Evolutionary conservation across 768 basidiomycete species (phyloP).

Genomic region (Piloderma croceum): DNA sequence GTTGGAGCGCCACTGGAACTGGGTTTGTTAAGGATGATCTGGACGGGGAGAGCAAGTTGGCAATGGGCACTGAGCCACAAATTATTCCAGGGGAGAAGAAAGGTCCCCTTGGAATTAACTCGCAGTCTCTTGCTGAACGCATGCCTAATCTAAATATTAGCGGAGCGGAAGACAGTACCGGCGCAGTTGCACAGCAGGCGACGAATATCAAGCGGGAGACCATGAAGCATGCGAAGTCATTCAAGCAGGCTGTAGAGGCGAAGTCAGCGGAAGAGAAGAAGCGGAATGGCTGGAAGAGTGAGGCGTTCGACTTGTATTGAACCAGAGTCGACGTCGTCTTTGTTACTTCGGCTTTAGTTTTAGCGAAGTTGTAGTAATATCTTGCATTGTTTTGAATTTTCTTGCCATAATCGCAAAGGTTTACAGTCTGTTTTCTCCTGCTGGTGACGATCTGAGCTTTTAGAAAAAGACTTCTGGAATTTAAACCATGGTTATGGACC

Average conservation of each 20-base stretch:
- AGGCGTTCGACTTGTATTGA: conserved; percentile 30
- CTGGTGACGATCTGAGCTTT: no score
- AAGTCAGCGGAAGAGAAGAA: conserved; percentile 28
- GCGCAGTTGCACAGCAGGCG: conserved; percentile 10
- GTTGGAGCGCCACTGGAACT: conserved; percentile 54
- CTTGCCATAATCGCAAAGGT: no score
- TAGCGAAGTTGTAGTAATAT: no score
- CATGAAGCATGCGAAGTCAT: conserved; percentile 20
- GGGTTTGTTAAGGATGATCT: conserved; percentile 54
- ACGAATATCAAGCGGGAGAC: conserved; percentile 22
- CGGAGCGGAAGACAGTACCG: conserved; percentile 20
- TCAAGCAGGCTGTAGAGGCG: conserved; percentile 26
- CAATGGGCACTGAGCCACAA: conserved; percentile 71
- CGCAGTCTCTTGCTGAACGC: conserved; percentile 36
- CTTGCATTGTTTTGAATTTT: no score
- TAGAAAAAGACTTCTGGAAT: no score
- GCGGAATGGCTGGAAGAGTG: conserved; percentile 30
- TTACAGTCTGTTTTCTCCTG: no score
- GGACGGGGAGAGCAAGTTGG: conserved; percentile 36
- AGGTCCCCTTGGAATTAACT: conserved; percentile 55
- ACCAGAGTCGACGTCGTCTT: no score
- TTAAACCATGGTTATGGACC: no score
- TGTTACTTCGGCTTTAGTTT: no score
- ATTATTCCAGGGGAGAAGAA: conserved; percentile 62
- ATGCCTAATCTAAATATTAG: conserved; percentile 21